Conservation (phyloP, 495 filamentous ascomycete genomes). For the Hypoxylon trugodes region DNA sequence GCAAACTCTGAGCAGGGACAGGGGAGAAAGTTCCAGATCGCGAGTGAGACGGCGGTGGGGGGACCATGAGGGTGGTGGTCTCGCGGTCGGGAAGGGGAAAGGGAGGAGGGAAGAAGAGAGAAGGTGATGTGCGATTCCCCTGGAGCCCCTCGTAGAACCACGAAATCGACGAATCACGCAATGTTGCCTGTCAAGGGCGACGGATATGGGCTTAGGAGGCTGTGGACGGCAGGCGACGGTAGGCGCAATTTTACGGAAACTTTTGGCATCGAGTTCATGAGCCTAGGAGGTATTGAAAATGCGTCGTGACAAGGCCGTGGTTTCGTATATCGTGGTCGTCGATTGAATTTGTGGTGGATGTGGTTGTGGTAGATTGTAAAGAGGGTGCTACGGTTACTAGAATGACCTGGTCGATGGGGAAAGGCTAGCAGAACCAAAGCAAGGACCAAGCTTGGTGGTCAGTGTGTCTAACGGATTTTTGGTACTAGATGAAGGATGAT, state of each 20-base stretch:
- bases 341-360: slow-evolving; percentile 9
- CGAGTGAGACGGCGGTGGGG: slow-evolving; percentile 46
- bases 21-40: slow-evolving; percentile 64
- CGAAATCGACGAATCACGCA: slow-evolving; percentile 30
- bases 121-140: slow-evolving; percentile 40
- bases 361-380: slow-evolving; percentile 5
- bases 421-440: too few relatives aligned
- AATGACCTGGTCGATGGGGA: too few relatives aligned
- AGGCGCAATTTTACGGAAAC: slow-evolving; percentile 27
- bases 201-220: slow-evolving; percentile 14
- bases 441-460: too few relatives aligned
- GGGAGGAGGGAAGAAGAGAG: slow-evolving; percentile 31
- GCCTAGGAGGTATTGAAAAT: slow-evolving; percentile 20
- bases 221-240: slow-evolving; percentile 4
- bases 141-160: slow-evolving; percentile 41
- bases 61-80: slow-evolving; percentile 49
- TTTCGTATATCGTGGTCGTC: slow-evolving; percentile 4
- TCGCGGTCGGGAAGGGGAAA: slow-evolving; percentile 31
- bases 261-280: slow-evolving; percentile 41
- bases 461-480: too few relatives aligned
- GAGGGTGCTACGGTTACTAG: too few relatives aligned
- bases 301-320: not conserved
- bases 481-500: not conserved
- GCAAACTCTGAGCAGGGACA: slow-evolving; percentile 60
- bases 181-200: slow-evolving; percentile 22